A percentile compares a stretch with the other conserved stretches of the same genome.
phyloP scores from a whole-genome alignment of 495 filamentous ascomycete genomes.

The Aspergillus mulundensis region DNA sequence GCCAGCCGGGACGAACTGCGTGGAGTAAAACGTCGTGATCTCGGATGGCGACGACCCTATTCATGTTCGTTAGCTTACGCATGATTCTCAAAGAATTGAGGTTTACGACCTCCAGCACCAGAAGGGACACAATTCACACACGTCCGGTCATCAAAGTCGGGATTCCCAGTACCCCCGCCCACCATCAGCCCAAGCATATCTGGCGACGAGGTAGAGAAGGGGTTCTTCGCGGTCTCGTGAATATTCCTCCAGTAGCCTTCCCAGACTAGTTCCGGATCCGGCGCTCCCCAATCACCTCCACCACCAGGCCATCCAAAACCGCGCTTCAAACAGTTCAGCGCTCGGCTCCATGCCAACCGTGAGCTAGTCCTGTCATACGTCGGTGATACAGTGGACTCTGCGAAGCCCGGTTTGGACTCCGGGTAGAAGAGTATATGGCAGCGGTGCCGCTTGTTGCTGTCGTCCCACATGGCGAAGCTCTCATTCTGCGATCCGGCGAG shows the following conservation, averaged over 20 bases:
- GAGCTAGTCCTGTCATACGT: conserved; percentile 41
- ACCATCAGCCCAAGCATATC: conserved; percentile 1
- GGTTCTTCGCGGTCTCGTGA: conserved; percentile 4
- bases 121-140: conserved; percentile 30
- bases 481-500: conserved; percentile 45
- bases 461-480: conserved; percentile 21
- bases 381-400: conserved; percentile 2
- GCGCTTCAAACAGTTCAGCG: conserved; percentile 43
- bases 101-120: conserved; percentile 40
- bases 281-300: conserved; percentile 37
- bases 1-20: conserved; percentile 67
- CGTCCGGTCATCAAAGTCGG: conserved; percentile 7
- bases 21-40: conserved; percentile 61
- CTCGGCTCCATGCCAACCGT: conserved; percentile 52
- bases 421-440: conserved; percentile 45
- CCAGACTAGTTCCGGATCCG: conserved; percentile 55
- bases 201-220: neutral
- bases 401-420: conserved; percentile 38
- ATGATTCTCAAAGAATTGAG: neutral
- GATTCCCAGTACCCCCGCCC: conserved; percentile 10
- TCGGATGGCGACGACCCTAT: conserved; percentile 21
- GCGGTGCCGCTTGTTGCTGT: conserved; percentile 41
- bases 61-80: neutral
- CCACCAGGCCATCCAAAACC: conserved; percentile 48
- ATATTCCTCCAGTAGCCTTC: conserved; percentile 48